Evolutionary conservation across 768 basidiomycete genomes (phyloP).

Genomic region (Boletus pseudo-olivaceus): DNA sequence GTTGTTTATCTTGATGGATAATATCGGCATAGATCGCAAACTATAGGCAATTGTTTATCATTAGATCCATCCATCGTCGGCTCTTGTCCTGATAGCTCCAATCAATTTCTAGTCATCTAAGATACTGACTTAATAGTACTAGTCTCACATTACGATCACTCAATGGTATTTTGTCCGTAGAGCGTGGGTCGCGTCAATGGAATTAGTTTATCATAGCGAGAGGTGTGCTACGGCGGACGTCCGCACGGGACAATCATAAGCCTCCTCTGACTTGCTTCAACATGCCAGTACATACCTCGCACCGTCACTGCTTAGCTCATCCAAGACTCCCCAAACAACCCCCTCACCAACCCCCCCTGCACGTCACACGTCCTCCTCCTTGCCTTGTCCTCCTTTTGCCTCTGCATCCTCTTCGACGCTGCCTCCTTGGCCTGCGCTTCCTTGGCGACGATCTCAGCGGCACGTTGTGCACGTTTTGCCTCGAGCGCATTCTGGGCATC

Average conservation of each 20-base stretch:
- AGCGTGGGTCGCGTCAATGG: neutral
- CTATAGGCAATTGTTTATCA: neutral
- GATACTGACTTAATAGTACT: neutral
- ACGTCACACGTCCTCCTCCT: neutral
- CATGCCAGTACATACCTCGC: neutral
- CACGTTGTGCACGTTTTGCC: conserved; percentile 16
- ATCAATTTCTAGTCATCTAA: too few relatives aligned
- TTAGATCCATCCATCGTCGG: neutral
- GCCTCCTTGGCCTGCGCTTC: conserved; percentile 9
- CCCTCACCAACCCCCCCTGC: conserved; percentile 13
- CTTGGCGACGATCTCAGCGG: conserved; percentile 18
- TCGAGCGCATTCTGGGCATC: conserved; percentile 21
- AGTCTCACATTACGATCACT: neutral
- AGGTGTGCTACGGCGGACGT: neutral
- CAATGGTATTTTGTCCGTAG: neutral
- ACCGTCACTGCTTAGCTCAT: neutral
- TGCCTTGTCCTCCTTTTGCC: conserved; percentile 2
- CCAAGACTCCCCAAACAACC: conserved; percentile 16
- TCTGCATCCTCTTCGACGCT: conserved; percentile 6
- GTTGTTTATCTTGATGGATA: neutral
- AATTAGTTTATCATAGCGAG: conserved; percentile 2
- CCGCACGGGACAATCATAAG: neutral
- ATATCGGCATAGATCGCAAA: neutral
- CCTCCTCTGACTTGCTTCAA: neutral
- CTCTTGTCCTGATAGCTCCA: too few relatives aligned